These are phyloP conservation scores for Epichloe brachyelytri DNA, from an alignment of 2,329 filamentous ascomycete species.

Conservation along the genomic window DNA sequence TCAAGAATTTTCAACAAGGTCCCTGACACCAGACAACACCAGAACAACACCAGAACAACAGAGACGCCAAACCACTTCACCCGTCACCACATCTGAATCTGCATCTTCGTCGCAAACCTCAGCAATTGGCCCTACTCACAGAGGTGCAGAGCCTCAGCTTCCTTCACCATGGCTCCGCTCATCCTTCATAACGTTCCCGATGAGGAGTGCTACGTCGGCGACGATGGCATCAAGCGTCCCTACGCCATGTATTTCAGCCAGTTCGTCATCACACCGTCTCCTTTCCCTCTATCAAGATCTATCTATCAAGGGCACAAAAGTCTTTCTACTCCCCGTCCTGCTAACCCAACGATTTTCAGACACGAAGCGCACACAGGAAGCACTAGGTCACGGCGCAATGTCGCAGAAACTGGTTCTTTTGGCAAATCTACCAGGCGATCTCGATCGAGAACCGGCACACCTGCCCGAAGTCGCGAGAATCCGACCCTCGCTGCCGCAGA, in stretches of 20 bases:
- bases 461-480: conserved; percentile 43
- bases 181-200: conserved; percentile 58
- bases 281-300: no score
- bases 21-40: no score
- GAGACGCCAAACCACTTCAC: background rate
- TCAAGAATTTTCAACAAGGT: no score
- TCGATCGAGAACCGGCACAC: conserved; percentile 47
- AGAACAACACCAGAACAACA: no score
- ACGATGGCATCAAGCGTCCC: conserved; percentile 51
- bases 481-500: conserved; percentile 49
- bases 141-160: background rate
- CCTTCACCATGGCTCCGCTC: conserved; percentile 43
- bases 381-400: conserved; percentile 36
- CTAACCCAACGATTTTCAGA: conserved; percentile 19
- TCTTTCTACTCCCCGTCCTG: background rate
- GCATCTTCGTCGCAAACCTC: background rate
- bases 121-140: background rate
- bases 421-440: conserved; percentile 54
- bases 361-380: conserved; percentile 37
- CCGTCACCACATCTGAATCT: background rate
- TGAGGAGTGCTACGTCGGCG: conserved; percentile 52
- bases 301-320: conserved; percentile 7
- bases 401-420: conserved; percentile 52
- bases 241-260: conserved; percentile 55
- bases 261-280: conserved; percentile 25